Conservation (phyloP, 2,329 filamentous ascomycete genomes). For the Ceratocystis harringtonii region DNA sequence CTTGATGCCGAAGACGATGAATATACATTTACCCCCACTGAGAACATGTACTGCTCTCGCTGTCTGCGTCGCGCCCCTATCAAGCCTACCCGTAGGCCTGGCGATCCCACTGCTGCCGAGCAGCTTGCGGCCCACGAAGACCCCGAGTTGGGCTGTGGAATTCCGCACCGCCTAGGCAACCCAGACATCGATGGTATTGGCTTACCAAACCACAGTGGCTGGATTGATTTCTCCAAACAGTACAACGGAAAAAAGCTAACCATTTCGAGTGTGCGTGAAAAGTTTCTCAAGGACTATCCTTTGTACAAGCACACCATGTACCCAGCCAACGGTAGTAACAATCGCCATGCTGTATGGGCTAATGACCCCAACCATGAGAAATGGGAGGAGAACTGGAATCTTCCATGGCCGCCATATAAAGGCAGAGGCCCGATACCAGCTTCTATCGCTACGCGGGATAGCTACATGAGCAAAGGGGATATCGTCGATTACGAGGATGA, state of each 20-base stretch:
- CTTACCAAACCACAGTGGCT: constrained; percentile 16
- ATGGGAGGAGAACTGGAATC: constrained; percentile 7
- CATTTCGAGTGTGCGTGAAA: background rate
- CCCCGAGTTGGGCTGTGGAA: constrained; percentile 11
- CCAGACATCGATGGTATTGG: constrained; percentile 10
- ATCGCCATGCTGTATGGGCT: constrained; percentile 14
- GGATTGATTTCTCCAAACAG: constrained; percentile 13
- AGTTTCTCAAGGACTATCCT: constrained; percentile 12
- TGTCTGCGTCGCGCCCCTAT: constrained; percentile 12
- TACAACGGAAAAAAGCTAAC: constrained; percentile 12
- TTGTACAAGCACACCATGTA: constrained; percentile 16
- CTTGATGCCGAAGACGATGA: background rate
- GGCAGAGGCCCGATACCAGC: constrained; percentile 11
- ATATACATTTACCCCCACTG: background rate
- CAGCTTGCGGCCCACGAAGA: constrained; percentile 15
- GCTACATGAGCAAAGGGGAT: background rate
- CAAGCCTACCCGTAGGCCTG: constrained; percentile 5
- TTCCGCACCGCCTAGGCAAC: constrained; percentile 12
- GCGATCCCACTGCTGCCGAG: constrained; percentile 2
- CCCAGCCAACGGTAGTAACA: constrained; percentile 12
- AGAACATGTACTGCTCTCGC: constrained; percentile 15
- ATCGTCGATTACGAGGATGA: background rate
- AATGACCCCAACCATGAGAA: constrained; percentile 14
- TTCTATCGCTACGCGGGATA: too few relatives aligned
- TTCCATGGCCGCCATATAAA: constrained; percentile 17